These are phyloP conservation scores for Boletus eberwhitei DNA, from an alignment of 768 basidiomycete genomes.

Conservation along the genomic window DNA sequence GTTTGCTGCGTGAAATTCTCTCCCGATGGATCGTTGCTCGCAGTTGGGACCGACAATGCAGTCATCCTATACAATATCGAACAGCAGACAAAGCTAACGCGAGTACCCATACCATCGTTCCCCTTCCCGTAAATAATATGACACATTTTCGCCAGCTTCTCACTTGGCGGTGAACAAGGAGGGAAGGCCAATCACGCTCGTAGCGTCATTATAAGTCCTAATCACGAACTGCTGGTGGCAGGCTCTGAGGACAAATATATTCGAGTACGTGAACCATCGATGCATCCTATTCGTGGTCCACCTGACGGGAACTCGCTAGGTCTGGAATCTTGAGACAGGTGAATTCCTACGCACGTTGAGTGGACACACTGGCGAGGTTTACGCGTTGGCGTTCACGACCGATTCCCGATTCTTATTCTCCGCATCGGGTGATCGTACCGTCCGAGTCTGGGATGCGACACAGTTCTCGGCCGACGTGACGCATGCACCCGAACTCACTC, in stretches of 20 bases:
- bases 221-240: slow-evolving; percentile 29
- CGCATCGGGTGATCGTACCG: slow-evolving; percentile 35
- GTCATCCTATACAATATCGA: slow-evolving; percentile 28
- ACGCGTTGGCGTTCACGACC: slow-evolving; percentile 34
- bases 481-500: slow-evolving; percentile 17
- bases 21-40: slow-evolving; percentile 29
- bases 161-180: slow-evolving; percentile 24
- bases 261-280: slow-evolving; percentile 22
- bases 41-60: slow-evolving; percentile 32
- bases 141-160: slow-evolving; percentile 19
- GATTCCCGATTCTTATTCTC: slow-evolving; percentile 35
- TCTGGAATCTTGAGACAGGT: slow-evolving; percentile 26
- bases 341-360: slow-evolving; percentile 29
- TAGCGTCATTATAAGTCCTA: slow-evolving; percentile 31
- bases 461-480: slow-evolving; percentile 21
- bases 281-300: background rate
- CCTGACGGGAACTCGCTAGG: slow-evolving; percentile 14
- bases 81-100: slow-evolving; percentile 29
- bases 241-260: slow-evolving; percentile 35
- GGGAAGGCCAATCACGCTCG: slow-evolving; percentile 29
- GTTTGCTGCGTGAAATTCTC: slow-evolving; percentile 34
- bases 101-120: slow-evolving; percentile 1
- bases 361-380: slow-evolving; percentile 36
- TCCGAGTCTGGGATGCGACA: slow-evolving; percentile 35
- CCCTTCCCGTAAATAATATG: background rate